phyloP scores from a whole-genome alignment of 331 rosid species.

The Prunus yedoensis region DNA sequence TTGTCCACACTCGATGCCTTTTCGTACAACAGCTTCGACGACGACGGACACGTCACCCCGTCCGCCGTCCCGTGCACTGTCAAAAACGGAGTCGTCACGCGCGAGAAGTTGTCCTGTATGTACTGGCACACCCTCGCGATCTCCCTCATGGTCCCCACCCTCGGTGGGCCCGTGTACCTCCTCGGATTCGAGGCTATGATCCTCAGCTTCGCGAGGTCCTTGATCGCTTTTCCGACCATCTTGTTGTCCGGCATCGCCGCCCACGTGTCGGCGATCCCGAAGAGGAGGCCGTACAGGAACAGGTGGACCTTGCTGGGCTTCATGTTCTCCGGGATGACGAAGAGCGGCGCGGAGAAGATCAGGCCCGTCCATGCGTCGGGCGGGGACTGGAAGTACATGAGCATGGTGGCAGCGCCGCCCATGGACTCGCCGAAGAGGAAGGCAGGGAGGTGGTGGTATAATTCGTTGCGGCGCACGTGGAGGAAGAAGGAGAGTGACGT shows the following conservation, averaged over 20 bases:
- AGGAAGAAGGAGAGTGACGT: slow-evolving; percentile 67
- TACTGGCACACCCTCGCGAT: slow-evolving; percentile 73
- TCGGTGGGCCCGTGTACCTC: slow-evolving; percentile 79
- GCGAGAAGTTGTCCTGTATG: slow-evolving; percentile 70
- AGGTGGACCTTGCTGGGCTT: slow-evolving; percentile 59
- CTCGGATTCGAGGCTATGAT: slow-evolving; percentile 77
- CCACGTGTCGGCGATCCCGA: slow-evolving; percentile 94
- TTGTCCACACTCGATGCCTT: slow-evolving; percentile 76
- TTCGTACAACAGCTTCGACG: slow-evolving; percentile 72
- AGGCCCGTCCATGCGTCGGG: slow-evolving; percentile 80
- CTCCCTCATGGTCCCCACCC: slow-evolving; percentile 99
- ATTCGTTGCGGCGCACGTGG: slow-evolving; percentile 48
- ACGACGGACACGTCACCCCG: slow-evolving; percentile 85
- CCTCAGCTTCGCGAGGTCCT: slow-evolving; percentile 70
- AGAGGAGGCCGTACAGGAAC: slow-evolving; percentile 65
- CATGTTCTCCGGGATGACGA: slow-evolving; percentile 88
- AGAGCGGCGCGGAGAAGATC: slow-evolving; percentile 81
- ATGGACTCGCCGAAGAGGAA: slow-evolving; percentile 88
- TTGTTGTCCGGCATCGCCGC: slow-evolving; percentile 91
- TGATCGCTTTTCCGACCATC: slow-evolving; percentile 89
- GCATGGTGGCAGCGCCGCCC: slow-evolving; percentile 70
- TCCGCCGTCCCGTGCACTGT: slow-evolving; percentile 83
- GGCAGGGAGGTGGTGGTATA: slow-evolving; percentile 61
- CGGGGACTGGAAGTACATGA: slow-evolving; percentile 74
- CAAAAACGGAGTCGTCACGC: slow-evolving; percentile 76